Evolutionary conservation across 306 rosid genomes (phyloP).

Genomic region (Dryas drummondii): DNA sequence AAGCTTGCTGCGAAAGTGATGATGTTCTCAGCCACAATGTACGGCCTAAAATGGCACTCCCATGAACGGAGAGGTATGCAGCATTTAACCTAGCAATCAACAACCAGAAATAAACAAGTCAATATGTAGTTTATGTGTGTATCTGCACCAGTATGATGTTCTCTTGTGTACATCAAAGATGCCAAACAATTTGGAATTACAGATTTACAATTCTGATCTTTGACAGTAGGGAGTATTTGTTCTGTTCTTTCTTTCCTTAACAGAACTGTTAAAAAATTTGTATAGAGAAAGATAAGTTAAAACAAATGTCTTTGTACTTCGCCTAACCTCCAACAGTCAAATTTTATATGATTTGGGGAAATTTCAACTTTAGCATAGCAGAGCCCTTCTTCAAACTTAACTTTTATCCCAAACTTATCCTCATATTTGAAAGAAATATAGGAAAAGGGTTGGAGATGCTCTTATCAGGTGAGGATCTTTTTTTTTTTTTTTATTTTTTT

Average conservation of each 20-base stretch:
- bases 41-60: slow-evolving; percentile 54
- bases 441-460: no score
- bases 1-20: slow-evolving; percentile 41
- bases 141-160: background rate
- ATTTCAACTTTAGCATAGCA: no score
- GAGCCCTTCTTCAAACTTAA: no score
- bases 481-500: no score
- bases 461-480: no score
- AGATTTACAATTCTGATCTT: slow-evolving; percentile 1
- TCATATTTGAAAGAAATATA: no score
- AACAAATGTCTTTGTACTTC: background rate
- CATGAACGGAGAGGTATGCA: slow-evolving; percentile 74
- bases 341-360: no score
- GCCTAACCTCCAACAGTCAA: no score
- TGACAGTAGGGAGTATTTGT: background rate
- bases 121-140: background rate
- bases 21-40: slow-evolving; percentile 58
- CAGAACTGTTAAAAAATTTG: background rate
- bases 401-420: no score
- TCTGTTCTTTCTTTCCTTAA: background rate
- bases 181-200: background rate
- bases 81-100: slow-evolving; percentile 63
- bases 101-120: slow-evolving; percentile 18
- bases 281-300: background rate
- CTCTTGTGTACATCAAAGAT: background rate